Base-by-base conservation (phyloP, 345 rosid species). In the Eucalyptus shirleyi region DNA sequence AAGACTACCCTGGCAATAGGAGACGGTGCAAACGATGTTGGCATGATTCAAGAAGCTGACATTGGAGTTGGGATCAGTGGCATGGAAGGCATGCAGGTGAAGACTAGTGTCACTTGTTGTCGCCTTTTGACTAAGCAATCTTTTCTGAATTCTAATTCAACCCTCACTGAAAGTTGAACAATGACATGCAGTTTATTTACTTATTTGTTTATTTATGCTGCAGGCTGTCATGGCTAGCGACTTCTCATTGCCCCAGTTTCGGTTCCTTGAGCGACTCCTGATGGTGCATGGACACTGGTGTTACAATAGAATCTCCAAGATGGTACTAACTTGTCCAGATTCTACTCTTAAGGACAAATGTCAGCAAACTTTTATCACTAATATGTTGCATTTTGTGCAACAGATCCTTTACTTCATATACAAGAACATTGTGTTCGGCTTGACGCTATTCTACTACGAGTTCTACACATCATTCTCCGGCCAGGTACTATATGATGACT, bases 21-120 rank as follows among this genome's bases (percentile, higher is more conserved):
- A 44, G 99, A 97, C 55, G 99, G 97, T 4, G 99, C 99, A 91
- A 97, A 95, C 77, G 99, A 97, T 90, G 97, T 96, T 28, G 99
- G 99, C 85, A 97, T 97, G 98, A 97, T 97, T 94, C 99, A 97
- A 93, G 99, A 95, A 96, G 99, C 99, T 24, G 99, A 96, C 90
- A 96, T 97, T 88, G 99, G 99, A 86, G 94, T 96, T 45, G 98
- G 99, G n/a, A 96, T 96, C 91, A 96, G 98, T 85, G 99, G 98
- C 44, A 92, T 95, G 92, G 99, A 97, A 92, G 98, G 99, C 89
- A 97, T 95, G 99, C 99, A 95, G 95, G 98, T 96, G 88, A 92
- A 86, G 50, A 53, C 53, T 88, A 62, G 86, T 50, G 21, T 37
- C 67, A 62, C 14, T 19, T 13, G 32, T 9, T 86, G 65, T 18